phyloP scores from a whole-genome alignment of 345 rosid species.

The Aurinia saxatilis region DNA sequence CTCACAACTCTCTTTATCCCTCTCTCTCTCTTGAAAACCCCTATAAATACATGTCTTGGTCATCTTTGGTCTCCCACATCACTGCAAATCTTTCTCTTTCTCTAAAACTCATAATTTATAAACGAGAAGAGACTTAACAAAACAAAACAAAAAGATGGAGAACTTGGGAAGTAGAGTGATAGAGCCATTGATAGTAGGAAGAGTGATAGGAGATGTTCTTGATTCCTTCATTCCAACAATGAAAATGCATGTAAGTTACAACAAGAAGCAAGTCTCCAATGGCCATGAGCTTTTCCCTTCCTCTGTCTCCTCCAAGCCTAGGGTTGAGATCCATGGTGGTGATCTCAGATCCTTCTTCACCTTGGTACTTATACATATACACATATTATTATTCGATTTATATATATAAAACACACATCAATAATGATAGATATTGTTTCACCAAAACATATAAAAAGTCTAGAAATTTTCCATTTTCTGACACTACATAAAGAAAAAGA shows the following conservation, averaged over 20 bases:
- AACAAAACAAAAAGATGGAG: constrained; percentile 7
- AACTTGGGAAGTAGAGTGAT: constrained; percentile 21
- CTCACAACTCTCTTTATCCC: constrained; percentile 4
- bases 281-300: constrained; percentile 51
- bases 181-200: constrained; percentile 44
- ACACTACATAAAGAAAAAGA: background rate
- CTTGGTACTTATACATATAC: constrained; percentile 33
- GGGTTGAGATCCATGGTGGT: constrained; percentile 45
- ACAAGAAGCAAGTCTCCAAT: constrained; percentile 39
- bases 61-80: constrained; percentile 17
- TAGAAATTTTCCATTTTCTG: background rate
- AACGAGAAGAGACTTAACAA: background rate
- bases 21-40: background rate
- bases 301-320: constrained; percentile 34
- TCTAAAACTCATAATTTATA: background rate
- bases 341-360: constrained; percentile 62
- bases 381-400: too few relatives aligned
- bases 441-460: too few relatives aligned
- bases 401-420: too few relatives aligned
- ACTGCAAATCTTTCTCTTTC: constrained; percentile 4
- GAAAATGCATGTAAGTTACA: constrained; percentile 40
- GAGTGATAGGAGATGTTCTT: constrained; percentile 52
- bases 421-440: too few relatives aligned
- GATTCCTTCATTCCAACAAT: constrained; percentile 40
- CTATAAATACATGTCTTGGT: constrained; percentile 23